These are phyloP conservation scores for Hordeum vulgare DNA, from an alignment of 176 grass and related monocot species.

Conservation along the genomic window MorexV3_pseudomolecules_assembly NC_058523.1:216392251-216392750, in stretches of 20 bases:
- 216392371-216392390: slow-evolving; percentile 45
- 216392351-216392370: slow-evolving; percentile 5
- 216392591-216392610: slow-evolving; percentile 89
- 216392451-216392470: slow-evolving; percentile 98
- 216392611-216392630: slow-evolving; percentile 77
- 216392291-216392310: not conserved
- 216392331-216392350: slow-evolving; percentile 35
- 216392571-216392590: slow-evolving; percentile 73
- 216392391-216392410: slow-evolving; percentile 36
- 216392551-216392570: slow-evolving; percentile 39
- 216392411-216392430: slow-evolving; percentile 33
- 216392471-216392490: slow-evolving; percentile 86
- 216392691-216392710: slow-evolving; percentile 17
- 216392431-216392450: slow-evolving; percentile 64
- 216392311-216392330: slow-evolving; percentile 48
- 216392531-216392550: slow-evolving; percentile 37
- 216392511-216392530: slow-evolving; percentile 68
- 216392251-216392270: not conserved
- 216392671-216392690: slow-evolving; percentile 22
- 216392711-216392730: slow-evolving; percentile 15
- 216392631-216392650: slow-evolving; percentile 32
- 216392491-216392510: slow-evolving; percentile 83
- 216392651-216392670: not conserved
- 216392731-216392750: slow-evolving; percentile 50
- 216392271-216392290: not conserved